Percentiles rank a stretch among this genome's conserved stretches.
These are phyloP conservation scores for Prunus armeniaca DNA, from an alignment of 306 rosid genomes.

Conservation along the genomic window DNA sequence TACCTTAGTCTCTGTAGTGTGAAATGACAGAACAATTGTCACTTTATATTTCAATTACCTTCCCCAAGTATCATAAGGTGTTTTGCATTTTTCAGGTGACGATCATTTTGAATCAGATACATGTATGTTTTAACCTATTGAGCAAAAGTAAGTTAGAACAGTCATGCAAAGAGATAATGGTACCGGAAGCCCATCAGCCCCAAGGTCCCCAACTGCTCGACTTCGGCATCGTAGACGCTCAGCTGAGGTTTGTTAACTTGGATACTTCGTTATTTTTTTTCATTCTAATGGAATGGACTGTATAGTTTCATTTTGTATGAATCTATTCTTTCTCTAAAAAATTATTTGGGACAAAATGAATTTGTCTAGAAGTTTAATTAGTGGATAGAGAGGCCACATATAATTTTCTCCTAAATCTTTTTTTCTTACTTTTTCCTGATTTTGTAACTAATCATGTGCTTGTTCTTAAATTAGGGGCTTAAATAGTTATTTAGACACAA, in stretches of 20 bases:
- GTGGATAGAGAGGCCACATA: neutral
- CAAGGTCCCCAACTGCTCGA: slow-evolving; percentile 35
- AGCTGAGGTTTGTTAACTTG: slow-evolving; percentile 55
- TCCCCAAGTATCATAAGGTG: neutral
- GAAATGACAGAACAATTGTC: neutral
- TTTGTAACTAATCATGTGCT: neutral
- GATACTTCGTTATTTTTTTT: slow-evolving; percentile 6
- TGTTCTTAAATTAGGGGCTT: neutral
- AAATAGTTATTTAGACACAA: neutral
- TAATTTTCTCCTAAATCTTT: neutral
- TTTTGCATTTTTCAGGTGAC: slow-evolving; percentile 42
- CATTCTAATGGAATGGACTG: neutral
- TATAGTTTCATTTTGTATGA: neutral
- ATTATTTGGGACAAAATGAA: neutral
- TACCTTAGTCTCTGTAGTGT: neutral
- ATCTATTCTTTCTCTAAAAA: neutral
- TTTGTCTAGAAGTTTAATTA: neutral
- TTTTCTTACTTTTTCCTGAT: neutral
- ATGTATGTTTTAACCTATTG: slow-evolving; percentile 26
- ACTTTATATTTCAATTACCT: neutral
- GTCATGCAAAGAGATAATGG: slow-evolving; percentile 60
- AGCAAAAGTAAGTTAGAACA: slow-evolving; percentile 33
- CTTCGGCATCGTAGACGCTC: slow-evolving; percentile 76
- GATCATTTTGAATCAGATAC: slow-evolving; percentile 24
- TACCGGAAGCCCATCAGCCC: slow-evolving; percentile 28